phyloP scores from a whole-genome alignment of 352 stramenopile genomes.

The Pythium insidiosum region DNA sequence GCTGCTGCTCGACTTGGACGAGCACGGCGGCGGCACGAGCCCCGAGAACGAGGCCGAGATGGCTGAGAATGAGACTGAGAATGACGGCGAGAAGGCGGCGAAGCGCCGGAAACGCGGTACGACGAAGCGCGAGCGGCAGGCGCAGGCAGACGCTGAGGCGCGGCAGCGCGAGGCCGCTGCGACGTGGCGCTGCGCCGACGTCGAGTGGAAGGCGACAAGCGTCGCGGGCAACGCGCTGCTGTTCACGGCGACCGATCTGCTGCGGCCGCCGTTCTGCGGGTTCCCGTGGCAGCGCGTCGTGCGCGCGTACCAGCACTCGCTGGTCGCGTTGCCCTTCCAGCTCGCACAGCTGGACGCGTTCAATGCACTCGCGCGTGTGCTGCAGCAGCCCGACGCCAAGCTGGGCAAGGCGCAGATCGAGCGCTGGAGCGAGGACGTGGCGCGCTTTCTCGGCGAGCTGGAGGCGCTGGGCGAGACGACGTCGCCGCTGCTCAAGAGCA shows the following conservation, averaged over 20 bases:
- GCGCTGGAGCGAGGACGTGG: slow-evolving; percentile 35
- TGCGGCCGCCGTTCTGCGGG: slow-evolving; percentile 39
- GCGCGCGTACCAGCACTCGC: slow-evolving; percentile 35
- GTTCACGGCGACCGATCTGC: slow-evolving; percentile 35
- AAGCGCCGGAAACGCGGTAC: slow-evolving; percentile 20
- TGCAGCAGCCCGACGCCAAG: slow-evolving; percentile 34
- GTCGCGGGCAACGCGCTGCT: slow-evolving; percentile 15
- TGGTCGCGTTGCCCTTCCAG: slow-evolving; percentile 32
- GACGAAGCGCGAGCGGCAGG: slow-evolving; percentile 27
- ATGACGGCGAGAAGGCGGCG: too few relatives aligned
- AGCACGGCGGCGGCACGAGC: slow-evolving; percentile 27
- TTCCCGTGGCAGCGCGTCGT: slow-evolving; percentile 41
- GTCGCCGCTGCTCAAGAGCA: slow-evolving; percentile 11
- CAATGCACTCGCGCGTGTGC: slow-evolving; percentile 36
- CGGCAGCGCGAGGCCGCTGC: slow-evolving; percentile 1
- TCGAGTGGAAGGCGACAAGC: slow-evolving; percentile 28
- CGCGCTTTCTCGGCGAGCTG: slow-evolving; percentile 17
- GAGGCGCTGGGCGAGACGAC: slow-evolving; percentile 13
- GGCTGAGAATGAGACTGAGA: slow-evolving; percentile 10
- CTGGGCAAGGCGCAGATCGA: slow-evolving; percentile 45
- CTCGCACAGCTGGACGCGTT: slow-evolving; percentile 53
- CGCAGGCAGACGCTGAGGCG: slow-evolving; percentile 15
- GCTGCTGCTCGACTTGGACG: slow-evolving; percentile 44
- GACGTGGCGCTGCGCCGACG: slow-evolving; percentile 24
- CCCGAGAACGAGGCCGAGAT: neutral